A percentile compares a stretch with the other conserved stretches of the same genome.
These are phyloP conservation scores for Asterochloris sp. DNA, from an alignment of 139 green algal species.

Conservation along the genomic window DNA sequence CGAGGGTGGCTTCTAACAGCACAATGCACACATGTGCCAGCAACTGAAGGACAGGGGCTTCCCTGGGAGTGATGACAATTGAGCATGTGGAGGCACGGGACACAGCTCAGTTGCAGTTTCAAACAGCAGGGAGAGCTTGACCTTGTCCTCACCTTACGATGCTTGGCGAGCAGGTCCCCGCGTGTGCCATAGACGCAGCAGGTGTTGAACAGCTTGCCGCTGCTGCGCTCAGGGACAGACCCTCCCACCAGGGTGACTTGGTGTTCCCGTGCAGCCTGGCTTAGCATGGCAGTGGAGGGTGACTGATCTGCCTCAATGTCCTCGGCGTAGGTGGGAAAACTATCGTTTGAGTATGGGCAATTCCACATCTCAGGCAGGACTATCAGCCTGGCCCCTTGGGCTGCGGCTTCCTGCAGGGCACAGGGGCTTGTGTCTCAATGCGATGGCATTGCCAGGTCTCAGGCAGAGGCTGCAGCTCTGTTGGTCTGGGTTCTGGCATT, in stretches of 20 bases:
- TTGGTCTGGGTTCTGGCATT: neutral
- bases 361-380: constrained; percentile 97
- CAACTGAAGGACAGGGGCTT: no score
- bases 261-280: constrained; percentile 30
- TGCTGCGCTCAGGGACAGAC: constrained; percentile 76
- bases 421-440: no score
- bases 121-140: no score
- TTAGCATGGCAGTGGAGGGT: constrained; percentile 34
- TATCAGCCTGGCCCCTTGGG: constrained; percentile 64
- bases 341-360: constrained; percentile 96
- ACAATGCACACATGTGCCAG: no score
- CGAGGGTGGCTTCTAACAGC: no score
- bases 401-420: constrained; percentile 48
- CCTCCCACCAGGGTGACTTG: constrained; percentile 64
- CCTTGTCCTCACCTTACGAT: constrained; percentile 66
- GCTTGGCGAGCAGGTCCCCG: constrained; percentile 78
- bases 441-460: neutral
- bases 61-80: no score
- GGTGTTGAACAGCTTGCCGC: constrained; percentile 92
- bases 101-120: no score
- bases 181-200: constrained; percentile 85
- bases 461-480: neutral
- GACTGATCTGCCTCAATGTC: constrained; percentile 68
- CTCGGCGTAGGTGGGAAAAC: constrained; percentile 90
- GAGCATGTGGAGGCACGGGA: no score